Conservation (phyloP, 352 stramenopile genomes). For the Phytophthora hibernalis region DNA sequence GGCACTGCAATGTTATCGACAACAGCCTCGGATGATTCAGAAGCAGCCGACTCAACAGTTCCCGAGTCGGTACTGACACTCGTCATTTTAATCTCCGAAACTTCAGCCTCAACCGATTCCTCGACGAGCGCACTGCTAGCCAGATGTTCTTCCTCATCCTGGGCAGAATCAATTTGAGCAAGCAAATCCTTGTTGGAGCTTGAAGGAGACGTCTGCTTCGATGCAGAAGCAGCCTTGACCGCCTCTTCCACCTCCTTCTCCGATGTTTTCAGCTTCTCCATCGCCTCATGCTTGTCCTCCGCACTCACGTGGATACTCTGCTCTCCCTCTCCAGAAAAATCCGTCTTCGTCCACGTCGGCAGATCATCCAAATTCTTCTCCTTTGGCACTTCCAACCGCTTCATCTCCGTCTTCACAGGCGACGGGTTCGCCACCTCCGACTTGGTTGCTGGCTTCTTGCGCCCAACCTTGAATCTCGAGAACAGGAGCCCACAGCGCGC, state of each 20-base stretch:
- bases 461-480: slow-evolving; percentile 47
- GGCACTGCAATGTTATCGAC: no score
- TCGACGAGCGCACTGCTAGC: not conserved
- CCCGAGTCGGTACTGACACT: not conserved
- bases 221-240: not conserved
- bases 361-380: slow-evolving; percentile 33
- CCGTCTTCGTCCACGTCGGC: slow-evolving; percentile 24
- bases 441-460: slow-evolving; percentile 37
- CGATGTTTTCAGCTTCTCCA: slow-evolving; percentile 26
- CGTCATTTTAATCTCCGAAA: slow-evolving; percentile 4
- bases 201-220: slow-evolving; percentile 13
- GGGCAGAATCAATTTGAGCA: slow-evolving; percentile 1
- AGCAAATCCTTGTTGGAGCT: slow-evolving; percentile 18
- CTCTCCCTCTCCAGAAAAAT: slow-evolving; percentile 30
- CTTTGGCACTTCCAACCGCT: slow-evolving; percentile 40
- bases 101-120: slow-evolving; percentile 3
- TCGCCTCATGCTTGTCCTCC: slow-evolving; percentile 36
- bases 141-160: slow-evolving; percentile 1
- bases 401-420: slow-evolving; percentile 29
- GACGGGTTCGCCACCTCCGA: slow-evolving; percentile 32
- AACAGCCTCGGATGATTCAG: no score
- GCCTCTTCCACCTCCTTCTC: slow-evolving; percentile 28
- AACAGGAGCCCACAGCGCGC: slow-evolving; percentile 40
- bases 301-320: slow-evolving; percentile 48
- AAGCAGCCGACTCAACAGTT: not conserved